Percentiles rank a stretch among this genome's conserved stretches.
phyloP scores from a whole-genome alignment of 305 asterid species.

The Plantago lanceolata region DNA sequence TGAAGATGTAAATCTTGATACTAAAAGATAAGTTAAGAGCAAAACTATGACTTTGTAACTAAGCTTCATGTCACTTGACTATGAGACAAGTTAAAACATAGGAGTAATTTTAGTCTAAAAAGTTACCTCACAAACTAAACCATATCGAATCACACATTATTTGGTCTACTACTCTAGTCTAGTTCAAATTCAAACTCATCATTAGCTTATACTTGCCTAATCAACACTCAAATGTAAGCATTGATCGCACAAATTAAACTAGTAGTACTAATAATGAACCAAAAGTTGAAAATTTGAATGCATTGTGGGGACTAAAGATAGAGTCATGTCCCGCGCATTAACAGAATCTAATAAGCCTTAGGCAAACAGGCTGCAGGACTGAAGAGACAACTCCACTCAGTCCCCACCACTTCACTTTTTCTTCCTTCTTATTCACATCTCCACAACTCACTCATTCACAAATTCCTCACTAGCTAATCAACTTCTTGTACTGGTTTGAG shows the following conservation, averaged over 20 bases:
- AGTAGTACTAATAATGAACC: background rate
- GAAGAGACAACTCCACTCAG: slow-evolving; percentile 24
- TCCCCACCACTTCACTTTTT: slow-evolving; percentile 33
- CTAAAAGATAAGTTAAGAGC: no score
- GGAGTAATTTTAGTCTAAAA: no score
- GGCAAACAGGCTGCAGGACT: background rate
- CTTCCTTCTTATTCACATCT: slow-evolving; percentile 45
- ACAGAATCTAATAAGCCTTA: background rate
- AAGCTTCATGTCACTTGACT: no score
- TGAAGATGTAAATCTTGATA: no score
- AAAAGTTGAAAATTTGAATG: background rate
- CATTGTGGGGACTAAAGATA: background rate
- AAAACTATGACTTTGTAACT: no score
- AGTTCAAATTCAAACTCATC: no score
- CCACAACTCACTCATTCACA: background rate
- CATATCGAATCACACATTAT: background rate
- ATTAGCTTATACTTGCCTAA: no score
- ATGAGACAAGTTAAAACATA: background rate
- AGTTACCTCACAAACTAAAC: background rate
- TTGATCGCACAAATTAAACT: background rate
- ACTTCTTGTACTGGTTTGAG: no score
- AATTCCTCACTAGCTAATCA: background rate
- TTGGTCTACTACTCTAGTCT: background rate
- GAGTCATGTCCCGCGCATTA: background rate
- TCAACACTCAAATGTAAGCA: background rate